phyloP scores from a whole-genome alignment of 1,284 basidiomycete species.

The Porodaedalea pini region DNA sequence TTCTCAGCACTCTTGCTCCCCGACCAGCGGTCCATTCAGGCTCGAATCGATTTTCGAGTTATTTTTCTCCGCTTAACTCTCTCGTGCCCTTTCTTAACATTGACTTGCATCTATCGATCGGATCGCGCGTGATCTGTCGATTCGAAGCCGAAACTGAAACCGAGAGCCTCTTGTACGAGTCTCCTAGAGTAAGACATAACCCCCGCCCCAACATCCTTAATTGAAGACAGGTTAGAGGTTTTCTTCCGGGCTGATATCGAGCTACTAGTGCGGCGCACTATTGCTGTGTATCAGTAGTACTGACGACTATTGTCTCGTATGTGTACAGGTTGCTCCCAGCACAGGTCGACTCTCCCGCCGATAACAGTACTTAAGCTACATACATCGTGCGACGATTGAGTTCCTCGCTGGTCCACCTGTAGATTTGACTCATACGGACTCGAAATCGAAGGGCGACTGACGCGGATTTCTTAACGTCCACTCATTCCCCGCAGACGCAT shows the following conservation, averaged over 20 bases:
- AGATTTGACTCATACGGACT: not conserved
- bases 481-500: not conserved
- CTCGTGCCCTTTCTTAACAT: not conserved
- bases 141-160: not conserved
- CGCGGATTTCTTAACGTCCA: not conserved
- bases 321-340: not conserved
- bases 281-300: not conserved
- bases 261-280: not conserved
- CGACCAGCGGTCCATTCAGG: not conserved
- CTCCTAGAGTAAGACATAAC: not conserved
- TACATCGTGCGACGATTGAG: not conserved
- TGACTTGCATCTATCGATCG: not conserved
- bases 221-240: not conserved
- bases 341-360: constrained; percentile 4
- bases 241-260: not conserved
- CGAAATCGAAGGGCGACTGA: not conserved
- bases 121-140: not conserved
- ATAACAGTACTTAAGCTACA: not conserved
- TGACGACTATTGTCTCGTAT: constrained; percentile 5
- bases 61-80: not conserved
- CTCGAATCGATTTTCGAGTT: not conserved
- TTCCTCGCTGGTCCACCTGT: not conserved
- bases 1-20: not conserved
- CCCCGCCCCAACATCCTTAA: not conserved
- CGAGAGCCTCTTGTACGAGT: not conserved